Percentiles rank a stretch among this genome's conserved stretches.
Conservation (phyloP, 1,139 yeast genomes). For the Schizosaccharomyces versatilis region DNA sequence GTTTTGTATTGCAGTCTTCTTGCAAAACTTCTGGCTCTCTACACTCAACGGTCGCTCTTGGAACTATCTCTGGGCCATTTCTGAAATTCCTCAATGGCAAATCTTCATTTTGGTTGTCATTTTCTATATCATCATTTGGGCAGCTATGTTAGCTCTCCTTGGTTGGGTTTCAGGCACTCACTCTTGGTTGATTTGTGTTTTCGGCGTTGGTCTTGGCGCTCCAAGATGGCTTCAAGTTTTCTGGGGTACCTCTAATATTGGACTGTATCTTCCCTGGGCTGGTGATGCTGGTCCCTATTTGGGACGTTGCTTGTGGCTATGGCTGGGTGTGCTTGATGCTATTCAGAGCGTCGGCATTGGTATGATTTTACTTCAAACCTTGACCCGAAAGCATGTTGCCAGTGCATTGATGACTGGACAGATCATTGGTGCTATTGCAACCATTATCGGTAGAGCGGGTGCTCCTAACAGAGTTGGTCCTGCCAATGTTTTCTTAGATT, state of each 20-base stretch:
- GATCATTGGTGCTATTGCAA: conserved; percentile 9
- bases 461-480: conserved; percentile 10
- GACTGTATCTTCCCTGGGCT: conserved; percentile 10
- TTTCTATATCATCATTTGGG: conserved; percentile 9
- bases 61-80: conserved; percentile 8
- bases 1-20: conserved; percentile 9
- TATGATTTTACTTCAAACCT: conserved; percentile 9
- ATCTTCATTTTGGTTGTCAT: conserved; percentile 6
- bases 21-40: conserved; percentile 11
- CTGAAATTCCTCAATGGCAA: conserved; percentile 6
- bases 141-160: conserved; percentile 5
- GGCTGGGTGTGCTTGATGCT: conserved; percentile 11
- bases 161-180: conserved; percentile 8
- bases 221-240: conserved; percentile 10
- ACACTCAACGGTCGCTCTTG: conserved; percentile 9
- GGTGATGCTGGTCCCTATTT: conserved; percentile 10
- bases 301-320: conserved; percentile 10
- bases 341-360: conserved; percentile 11
- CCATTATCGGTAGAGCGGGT: conserved; percentile 8
- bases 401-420: conserved; percentile 9
- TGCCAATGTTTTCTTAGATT: conserved; percentile 8
- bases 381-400: conserved; percentile 10
- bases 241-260: conserved; percentile 10
- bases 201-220: conserved; percentile 10
- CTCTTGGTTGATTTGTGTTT: conserved; percentile 10